Conservation (phyloP, 2,329 filamentous ascomycete species). For the Stemphylium lycopersici region DNA sequence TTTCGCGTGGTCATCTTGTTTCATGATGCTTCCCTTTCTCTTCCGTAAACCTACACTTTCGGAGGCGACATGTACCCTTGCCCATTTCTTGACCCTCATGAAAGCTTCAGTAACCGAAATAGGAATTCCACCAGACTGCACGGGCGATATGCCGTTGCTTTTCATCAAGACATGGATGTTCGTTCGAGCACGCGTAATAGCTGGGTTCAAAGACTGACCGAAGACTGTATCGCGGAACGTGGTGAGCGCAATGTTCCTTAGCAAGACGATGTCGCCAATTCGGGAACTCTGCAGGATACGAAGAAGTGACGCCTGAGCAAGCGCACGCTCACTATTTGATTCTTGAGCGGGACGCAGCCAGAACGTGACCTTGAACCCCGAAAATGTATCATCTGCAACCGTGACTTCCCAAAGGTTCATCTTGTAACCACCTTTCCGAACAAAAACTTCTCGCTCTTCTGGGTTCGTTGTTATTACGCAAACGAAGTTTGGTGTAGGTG, state of each 20-base stretch:
- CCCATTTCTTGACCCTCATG: constrained; percentile 74
- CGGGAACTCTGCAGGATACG: constrained; percentile 58
- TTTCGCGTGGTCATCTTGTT: constrained; percentile 15
- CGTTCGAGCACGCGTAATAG: constrained; percentile 70
- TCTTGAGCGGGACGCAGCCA: constrained; percentile 66
- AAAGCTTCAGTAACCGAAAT: constrained; percentile 68
- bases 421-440: constrained; percentile 65
- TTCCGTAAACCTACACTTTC: constrained; percentile 22
- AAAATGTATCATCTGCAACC: constrained; percentile 83
- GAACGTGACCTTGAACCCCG: constrained; percentile 81
- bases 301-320: constrained; percentile 46
- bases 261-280: constrained; percentile 76
- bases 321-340: constrained; percentile 16
- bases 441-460: constrained; percentile 69
- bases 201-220: constrained; percentile 77
- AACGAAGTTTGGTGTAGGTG: constrained; percentile 81
- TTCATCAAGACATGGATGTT: constrained; percentile 71
- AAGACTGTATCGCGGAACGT: constrained; percentile 80
- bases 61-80: constrained; percentile 68
- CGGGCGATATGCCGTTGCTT: constrained; percentile 56
- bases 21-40: constrained; percentile 21
- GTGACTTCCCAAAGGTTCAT: constrained; percentile 47
- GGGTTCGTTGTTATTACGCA: constrained; percentile 77
- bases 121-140: constrained; percentile 49
- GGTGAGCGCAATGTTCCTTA: constrained; percentile 79